Evolutionary conservation across 495 filamentous ascomycete species (phyloP), one percentile per base, ranked within the genome.

Genomic region (Schizothecium vesticola): DNA sequence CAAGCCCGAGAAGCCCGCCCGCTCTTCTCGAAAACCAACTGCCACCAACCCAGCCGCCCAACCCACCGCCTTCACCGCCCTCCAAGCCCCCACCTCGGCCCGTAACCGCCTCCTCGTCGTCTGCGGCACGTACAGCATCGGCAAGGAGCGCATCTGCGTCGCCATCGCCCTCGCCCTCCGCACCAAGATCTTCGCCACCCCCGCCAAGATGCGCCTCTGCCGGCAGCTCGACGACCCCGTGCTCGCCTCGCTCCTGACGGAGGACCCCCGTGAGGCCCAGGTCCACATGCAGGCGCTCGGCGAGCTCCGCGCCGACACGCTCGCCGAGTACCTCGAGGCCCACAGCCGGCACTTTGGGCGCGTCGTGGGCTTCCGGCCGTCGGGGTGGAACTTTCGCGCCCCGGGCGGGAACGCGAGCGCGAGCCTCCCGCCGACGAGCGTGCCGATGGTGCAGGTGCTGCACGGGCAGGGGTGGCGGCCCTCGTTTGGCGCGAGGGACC

Each of bases 281-380:
- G 92, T 99, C 0, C 95, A 99, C 80, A 97, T 99, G 94, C 94
- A 96, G 67, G 92, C 90, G 67, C 82, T 99, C 8, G 93, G 93
- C 80, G 94, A 97, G 79, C 91, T 98, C 68, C 87, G 90, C 56
- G 86, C 92, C 11, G 92, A 97, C 63, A 95, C 94, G 0, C 83
- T 99, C 10, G 85, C 90, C 62, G 92, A 94, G 69, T 99, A 99
- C 75, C 86, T 99, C 26, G 85, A 90, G 71, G 80, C 83, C 22
- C 87, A 89, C 78, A 89, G 90, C 70, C 70, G 69, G 23, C 58
- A 63, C 9, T 99, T 99, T 77, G 83, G 88, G 0, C 89, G 91
- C 61, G 84, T 96, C 29, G 91, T 98, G n/a, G 96, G 93, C 4
- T 95, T 99, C 77, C 86, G 93, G 1, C 95, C 95, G 0, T 91